phyloP scores from a whole-genome alignment of 2,329 filamentous ascomycete species.

The Helotiales sp. region DNA sequence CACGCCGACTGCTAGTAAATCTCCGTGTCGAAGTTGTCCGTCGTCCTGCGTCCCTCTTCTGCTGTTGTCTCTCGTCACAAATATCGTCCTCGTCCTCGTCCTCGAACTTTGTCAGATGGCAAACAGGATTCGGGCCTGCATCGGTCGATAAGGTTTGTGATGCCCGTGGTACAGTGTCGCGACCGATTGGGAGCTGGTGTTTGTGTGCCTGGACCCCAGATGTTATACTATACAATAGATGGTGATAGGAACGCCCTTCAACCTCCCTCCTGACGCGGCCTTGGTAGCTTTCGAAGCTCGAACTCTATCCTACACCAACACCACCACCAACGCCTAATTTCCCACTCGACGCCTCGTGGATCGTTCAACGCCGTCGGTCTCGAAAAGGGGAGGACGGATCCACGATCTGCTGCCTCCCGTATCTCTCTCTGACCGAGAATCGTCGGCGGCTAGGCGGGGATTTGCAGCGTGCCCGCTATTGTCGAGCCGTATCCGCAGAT shows the following conservation, averaged over 20 bases:
- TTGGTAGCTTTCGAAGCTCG: not conserved
- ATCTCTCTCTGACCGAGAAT: not conserved
- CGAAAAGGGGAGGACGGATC: too few relatives aligned
- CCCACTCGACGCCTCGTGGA: not conserved
- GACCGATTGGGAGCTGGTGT: not conserved
- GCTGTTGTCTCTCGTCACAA: not conserved
- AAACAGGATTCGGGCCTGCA: not conserved
- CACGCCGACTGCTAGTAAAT: not conserved
- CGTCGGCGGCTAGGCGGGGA: slow-evolving; percentile 2
- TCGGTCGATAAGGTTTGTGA: not conserved
- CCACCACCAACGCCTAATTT: too few relatives aligned
- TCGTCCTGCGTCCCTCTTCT: not conserved
- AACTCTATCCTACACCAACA: not conserved
- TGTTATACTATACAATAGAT: not conserved
- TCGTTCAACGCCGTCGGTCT: not conserved
- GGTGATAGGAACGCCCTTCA: not conserved
- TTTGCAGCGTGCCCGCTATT: not conserved
- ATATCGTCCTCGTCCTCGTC: too few relatives aligned
- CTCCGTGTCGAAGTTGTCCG: not conserved
- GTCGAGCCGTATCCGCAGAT: not conserved
- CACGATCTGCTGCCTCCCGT: slow-evolving; percentile 1
- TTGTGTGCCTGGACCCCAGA: not conserved
- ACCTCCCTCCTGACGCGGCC: not conserved
- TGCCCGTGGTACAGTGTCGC: not conserved
- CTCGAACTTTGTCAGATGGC: not conserved